A percentile compares a stretch with the other conserved stretches of the same genome.
phyloP scores from a whole-genome alignment of 495 filamentous ascomycete species.

The Pseudotulostoma volvatum region DNA sequence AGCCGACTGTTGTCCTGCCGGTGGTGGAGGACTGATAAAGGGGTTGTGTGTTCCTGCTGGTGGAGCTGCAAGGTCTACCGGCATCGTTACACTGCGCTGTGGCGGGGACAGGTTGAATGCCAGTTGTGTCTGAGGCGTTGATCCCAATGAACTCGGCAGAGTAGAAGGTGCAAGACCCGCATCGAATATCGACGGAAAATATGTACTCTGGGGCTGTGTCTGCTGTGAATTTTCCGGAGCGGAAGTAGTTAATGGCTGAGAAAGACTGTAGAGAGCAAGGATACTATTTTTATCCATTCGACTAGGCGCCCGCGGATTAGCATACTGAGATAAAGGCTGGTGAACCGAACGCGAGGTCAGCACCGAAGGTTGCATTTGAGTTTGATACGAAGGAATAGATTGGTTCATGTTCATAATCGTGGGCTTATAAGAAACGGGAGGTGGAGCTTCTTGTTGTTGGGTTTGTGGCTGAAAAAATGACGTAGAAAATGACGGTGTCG shows the following conservation, averaged over 20 bases:
- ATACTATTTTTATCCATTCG: conserved; percentile 68
- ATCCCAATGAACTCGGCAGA: conserved; percentile 5
- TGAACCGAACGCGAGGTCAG: conserved; percentile 9
- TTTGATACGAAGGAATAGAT: not conserved
- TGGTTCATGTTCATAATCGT: not conserved
- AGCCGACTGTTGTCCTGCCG: conserved; percentile 3
- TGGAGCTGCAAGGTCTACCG: conserved; percentile 5
- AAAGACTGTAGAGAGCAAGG: conserved; percentile 69
- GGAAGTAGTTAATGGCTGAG: conserved; percentile 31
- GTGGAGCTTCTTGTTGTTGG: conserved; percentile 15
- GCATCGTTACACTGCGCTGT: conserved; percentile 21
- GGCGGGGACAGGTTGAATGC: conserved; percentile 15
- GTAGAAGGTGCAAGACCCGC: conserved; percentile 11
- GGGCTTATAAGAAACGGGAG: conserved; percentile 18
- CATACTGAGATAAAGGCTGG: conserved; percentile 21
- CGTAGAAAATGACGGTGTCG: conserved; percentile 4
- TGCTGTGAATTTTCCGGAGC: conserved; percentile 20
- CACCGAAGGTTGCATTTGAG: conserved; percentile 11
- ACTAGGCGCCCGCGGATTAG: conserved; percentile 26
- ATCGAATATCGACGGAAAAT: conserved; percentile 5
- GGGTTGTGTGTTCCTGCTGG: conserved; percentile 23
- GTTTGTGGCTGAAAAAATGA: conserved; percentile 19
- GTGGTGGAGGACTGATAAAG: conserved; percentile 14
- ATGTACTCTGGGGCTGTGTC: conserved; percentile 4
- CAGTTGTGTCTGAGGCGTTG: conserved; percentile 15